Conservation (phyloP, 2,329 filamentous ascomycete species). For the Ramichloridium luteum region DNA sequence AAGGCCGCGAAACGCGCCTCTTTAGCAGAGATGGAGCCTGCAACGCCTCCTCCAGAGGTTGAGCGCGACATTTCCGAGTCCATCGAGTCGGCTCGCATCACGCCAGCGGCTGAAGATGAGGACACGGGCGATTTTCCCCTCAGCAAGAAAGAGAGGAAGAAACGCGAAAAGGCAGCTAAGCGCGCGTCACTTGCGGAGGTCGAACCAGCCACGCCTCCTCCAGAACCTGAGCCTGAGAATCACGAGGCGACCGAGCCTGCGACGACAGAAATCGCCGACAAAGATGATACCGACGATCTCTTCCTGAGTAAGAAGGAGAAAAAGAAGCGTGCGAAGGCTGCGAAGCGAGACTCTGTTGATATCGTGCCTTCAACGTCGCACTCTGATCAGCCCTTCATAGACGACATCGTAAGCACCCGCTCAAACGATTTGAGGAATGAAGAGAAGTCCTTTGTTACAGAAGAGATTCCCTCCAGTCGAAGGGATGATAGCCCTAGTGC, state of each 20-base stretch:
- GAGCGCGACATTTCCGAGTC: too few species aligned
- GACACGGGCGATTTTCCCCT: conserved; percentile 19
- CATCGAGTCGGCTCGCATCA: too few species aligned
- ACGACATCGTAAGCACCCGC: too few species aligned
- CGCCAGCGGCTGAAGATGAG: conserved; percentile 5
- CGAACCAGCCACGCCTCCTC: conserved; percentile 5
- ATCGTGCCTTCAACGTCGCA: too few species aligned
- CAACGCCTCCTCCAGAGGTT: conserved; percentile 4
- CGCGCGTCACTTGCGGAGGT: conserved; percentile 2
- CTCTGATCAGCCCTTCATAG: too few species aligned
- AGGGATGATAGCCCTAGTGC: too few species aligned
- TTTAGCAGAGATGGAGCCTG: conserved; percentile 4
- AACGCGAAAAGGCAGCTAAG: conserved; percentile 22
- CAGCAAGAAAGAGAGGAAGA: conserved; percentile 41
- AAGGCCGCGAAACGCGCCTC: conserved; percentile 7
- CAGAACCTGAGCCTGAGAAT: conserved; percentile 16
- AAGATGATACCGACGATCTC: conserved; percentile 4
- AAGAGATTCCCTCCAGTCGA: too few species aligned
- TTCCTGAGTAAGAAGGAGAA: conserved; percentile 16
- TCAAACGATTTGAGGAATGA: too few species aligned
- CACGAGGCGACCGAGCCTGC: conserved; percentile 28
- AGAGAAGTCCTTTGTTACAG: too few species aligned
- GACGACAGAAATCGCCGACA: conserved; percentile 6
- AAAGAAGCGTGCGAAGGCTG: conserved; percentile 15
- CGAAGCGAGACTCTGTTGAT: not conserved